Evolutionary conservation across 2,329 filamentous ascomycete species (phyloP).

Genomic region (Claviceps fusiformis): DNA sequence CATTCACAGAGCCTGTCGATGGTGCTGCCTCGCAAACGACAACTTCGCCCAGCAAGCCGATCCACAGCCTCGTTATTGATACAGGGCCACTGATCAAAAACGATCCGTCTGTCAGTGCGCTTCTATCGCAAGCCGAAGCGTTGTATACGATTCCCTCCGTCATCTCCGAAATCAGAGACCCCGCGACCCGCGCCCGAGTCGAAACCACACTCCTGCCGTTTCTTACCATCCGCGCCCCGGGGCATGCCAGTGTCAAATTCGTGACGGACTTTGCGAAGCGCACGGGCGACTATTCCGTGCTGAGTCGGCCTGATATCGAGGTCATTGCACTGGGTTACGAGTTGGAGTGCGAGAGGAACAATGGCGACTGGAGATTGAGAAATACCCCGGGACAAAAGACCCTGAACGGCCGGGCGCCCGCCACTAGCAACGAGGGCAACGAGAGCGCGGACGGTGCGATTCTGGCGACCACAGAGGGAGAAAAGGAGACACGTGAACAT

Average conservation of each 20-base stretch:
- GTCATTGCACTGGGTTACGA: conserved; percentile 87
- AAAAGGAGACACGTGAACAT: background rate
- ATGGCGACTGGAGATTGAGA: conserved; percentile 76
- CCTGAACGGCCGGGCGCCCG: conserved; percentile 52
- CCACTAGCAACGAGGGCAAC: background rate
- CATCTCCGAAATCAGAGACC: conserved; percentile 77
- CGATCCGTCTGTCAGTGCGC: conserved; percentile 69
- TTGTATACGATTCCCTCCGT: conserved; percentile 79
- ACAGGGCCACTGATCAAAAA: conserved; percentile 91
- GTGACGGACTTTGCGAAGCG: conserved; percentile 74
- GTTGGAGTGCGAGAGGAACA: conserved; percentile 79
- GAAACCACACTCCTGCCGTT: conserved; percentile 81
- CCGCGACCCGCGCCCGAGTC: conserved; percentile 63
- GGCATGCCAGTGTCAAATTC: conserved; percentile 62
- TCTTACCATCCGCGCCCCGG: conserved; percentile 61
- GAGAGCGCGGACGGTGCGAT: conserved; percentile 22
- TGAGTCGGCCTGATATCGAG: conserved; percentile 81
- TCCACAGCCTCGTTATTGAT: conserved; percentile 78
- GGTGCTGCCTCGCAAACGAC: conserved; percentile 4
- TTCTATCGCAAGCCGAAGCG: conserved; percentile 62
- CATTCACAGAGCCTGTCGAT: conserved; percentile 4
- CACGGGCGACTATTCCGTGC: conserved; percentile 77
- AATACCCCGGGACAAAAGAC: conserved; percentile 66
- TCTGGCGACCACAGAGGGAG: conserved; percentile 13
- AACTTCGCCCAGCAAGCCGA: conserved; percentile 38